Percentiles rank a stretch among this genome's conserved stretches.
Conservation (phyloP, 2,329 filamentous ascomycete genomes). For the Endocalyx cinctus region DNA sequence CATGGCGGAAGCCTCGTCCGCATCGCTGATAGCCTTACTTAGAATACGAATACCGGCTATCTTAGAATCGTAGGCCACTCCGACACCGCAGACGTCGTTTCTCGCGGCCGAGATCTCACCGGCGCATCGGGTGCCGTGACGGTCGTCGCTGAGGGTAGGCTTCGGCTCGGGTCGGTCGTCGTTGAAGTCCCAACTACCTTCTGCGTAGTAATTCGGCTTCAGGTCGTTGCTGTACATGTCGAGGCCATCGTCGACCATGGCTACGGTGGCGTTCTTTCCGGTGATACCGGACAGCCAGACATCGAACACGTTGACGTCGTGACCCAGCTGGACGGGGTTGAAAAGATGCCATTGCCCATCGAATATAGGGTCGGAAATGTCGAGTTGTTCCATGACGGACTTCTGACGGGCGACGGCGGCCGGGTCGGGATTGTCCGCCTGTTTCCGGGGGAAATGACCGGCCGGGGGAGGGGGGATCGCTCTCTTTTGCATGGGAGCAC, state of each 20-base stretch:
- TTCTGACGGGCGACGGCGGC: slow-evolving; percentile 54
- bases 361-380: slow-evolving; percentile 87
- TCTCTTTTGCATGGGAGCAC: slow-evolving; percentile 50
- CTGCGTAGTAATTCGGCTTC: slow-evolving; percentile 87
- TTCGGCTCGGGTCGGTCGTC: slow-evolving; percentile 73
- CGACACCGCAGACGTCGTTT: slow-evolving; percentile 93
- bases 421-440: slow-evolving; percentile 22
- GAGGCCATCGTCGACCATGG: slow-evolving; percentile 92
- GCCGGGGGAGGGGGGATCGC: slow-evolving; percentile 36
- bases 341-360: slow-evolving; percentile 92
- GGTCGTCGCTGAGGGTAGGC: slow-evolving; percentile 79
- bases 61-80: slow-evolving; percentile 87
- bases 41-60: slow-evolving; percentile 91
- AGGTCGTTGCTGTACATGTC: slow-evolving; percentile 95
- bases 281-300: slow-evolving; percentile 90
- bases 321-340: slow-evolving; percentile 74
- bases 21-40: slow-evolving; percentile 83
- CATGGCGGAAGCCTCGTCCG: slow-evolving; percentile 86
- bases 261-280: slow-evolving; percentile 81
- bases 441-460: slow-evolving; percentile 18
- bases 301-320: slow-evolving; percentile 95
- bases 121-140: slow-evolving; percentile 88
- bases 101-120: slow-evolving; percentile 89
- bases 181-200: slow-evolving; percentile 95
- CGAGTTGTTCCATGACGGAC: slow-evolving; percentile 59